Evolutionary conservation across 768 basidiomycete species (phyloP).

Genomic region (Hygrophoropsis aurantiaca): DNA sequence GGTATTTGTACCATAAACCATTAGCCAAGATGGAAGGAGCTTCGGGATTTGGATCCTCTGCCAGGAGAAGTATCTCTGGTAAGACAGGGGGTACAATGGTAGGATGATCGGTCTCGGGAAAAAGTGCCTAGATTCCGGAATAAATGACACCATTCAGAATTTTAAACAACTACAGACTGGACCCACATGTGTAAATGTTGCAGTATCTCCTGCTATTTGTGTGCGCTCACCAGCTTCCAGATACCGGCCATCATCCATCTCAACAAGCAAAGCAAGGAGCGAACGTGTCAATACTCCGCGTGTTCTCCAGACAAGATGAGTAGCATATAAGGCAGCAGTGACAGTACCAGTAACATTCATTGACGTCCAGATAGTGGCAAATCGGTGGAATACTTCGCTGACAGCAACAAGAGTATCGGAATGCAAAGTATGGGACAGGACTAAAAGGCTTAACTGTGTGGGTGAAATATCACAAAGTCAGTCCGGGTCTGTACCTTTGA

Average conservation of each 20-base stretch:
- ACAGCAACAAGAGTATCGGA: conserved; percentile 57
- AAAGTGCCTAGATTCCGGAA: conserved; percentile 36
- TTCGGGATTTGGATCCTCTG: conserved; percentile 54
- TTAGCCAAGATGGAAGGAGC: conserved; percentile 73
- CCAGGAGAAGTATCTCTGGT: conserved; percentile 69
- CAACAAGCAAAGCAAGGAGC: conserved; percentile 60
- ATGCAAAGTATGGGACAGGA: conserved; percentile 53
- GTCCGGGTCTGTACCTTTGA: not conserved
- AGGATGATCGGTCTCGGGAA: conserved; percentile 34
- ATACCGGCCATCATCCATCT: conserved; percentile 61
- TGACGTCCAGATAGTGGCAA: conserved; percentile 73
- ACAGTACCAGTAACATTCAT: conserved; percentile 64
- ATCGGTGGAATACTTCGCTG: conserved; percentile 71
- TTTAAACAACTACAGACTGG: not conserved
- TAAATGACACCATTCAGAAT: not conserved
- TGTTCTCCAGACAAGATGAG: conserved; percentile 63
- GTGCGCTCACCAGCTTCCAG: conserved; percentile 55
- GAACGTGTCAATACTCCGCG: conserved; percentile 66
- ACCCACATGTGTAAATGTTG: conserved; percentile 61
- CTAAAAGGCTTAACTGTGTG: conserved; percentile 54
- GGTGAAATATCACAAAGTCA: conserved; percentile 7
- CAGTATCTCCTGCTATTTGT: conserved; percentile 59
- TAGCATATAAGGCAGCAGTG: conserved; percentile 55
- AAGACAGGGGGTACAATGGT: conserved; percentile 37
- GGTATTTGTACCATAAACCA: conserved; percentile 81